Conservation (phyloP, 164 flowering plant species). For the Vitis amurensis region DNA sequence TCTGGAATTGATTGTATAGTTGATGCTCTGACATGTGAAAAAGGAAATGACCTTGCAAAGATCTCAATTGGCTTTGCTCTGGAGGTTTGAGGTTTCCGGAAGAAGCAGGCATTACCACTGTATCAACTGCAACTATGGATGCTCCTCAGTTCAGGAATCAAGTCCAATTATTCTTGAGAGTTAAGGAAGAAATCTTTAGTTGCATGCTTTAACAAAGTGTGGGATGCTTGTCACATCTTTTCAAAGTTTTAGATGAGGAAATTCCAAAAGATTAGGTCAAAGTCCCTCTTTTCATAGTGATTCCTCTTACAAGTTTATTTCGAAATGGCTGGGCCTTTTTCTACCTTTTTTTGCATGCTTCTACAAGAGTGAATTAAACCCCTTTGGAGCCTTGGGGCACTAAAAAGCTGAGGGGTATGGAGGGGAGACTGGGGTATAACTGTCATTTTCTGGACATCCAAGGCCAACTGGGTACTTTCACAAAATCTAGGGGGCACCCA, state of each 20-base stretch:
- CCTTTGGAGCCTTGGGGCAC: conserved; percentile 21
- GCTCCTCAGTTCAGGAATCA: conserved; percentile 22
- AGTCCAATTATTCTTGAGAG: conserved; percentile 25
- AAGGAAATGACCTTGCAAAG: too few species aligned
- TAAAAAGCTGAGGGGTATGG: conserved; percentile 18
- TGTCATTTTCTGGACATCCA: conserved; percentile 4
- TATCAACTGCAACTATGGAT: not conserved
- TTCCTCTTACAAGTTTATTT: conserved; percentile 31
- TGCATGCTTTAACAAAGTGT: conserved; percentile 32
- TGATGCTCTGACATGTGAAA: not conserved
- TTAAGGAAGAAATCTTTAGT: conserved; percentile 19
- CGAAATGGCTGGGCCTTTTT: conserved; percentile 22
- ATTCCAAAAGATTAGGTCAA: conserved; percentile 39
- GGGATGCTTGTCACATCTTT: conserved; percentile 36
- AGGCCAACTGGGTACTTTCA: conserved; percentile 20
- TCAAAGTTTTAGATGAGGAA: conserved; percentile 21
- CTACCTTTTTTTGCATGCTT: conserved; percentile 23
- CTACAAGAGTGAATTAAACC: conserved; percentile 5
- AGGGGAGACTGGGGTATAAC: conserved; percentile 1
- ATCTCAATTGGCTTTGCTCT: not conserved
- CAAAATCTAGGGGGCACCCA: conserved; percentile 15
- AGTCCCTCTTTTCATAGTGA: conserved; percentile 20
- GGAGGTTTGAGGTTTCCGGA: not conserved
- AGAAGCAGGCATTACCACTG: not conserved
- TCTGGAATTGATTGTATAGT: not conserved